phyloP scores from a whole-genome alignment of 2,329 filamentous ascomycete genomes.

The Chaetomium globosum region DNA sequence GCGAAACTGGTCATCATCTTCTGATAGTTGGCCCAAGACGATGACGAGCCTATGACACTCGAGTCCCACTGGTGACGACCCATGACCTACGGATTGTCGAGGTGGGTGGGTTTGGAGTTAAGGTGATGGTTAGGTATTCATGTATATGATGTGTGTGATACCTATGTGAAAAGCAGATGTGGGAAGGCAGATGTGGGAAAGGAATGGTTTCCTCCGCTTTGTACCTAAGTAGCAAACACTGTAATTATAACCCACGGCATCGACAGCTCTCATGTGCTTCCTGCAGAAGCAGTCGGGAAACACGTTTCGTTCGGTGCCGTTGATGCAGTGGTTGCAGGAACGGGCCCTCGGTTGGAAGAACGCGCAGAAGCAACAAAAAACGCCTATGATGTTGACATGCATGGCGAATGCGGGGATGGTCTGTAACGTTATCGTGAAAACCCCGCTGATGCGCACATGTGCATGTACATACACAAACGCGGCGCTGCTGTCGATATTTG shows the following conservation, averaged over 20 bases:
- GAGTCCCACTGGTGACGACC: background rate
- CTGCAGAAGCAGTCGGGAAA: background rate
- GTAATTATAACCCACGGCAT: background rate
- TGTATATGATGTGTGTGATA: too few species aligned
- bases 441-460: background rate
- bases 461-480: background rate
- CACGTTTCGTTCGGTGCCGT: background rate
- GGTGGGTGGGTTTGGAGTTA: background rate
- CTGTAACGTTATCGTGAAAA: background rate
- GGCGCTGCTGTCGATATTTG: background rate
- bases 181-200: background rate
- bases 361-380: background rate
- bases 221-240: background rate
- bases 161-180: too few species aligned
- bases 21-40: background rate
- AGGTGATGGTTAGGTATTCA: too few species aligned
- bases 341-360: background rate
- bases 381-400: slow-evolving; percentile 15
- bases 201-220: background rate
- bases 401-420: background rate
- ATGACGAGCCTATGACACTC: background rate
- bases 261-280: background rate
- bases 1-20: background rate
- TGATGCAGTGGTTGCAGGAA: background rate
- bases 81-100: background rate